These are phyloP conservation scores for Beauveria australis DNA, from an alignment of 2,329 filamentous ascomycete genomes.

Conservation along the genomic window DNA sequence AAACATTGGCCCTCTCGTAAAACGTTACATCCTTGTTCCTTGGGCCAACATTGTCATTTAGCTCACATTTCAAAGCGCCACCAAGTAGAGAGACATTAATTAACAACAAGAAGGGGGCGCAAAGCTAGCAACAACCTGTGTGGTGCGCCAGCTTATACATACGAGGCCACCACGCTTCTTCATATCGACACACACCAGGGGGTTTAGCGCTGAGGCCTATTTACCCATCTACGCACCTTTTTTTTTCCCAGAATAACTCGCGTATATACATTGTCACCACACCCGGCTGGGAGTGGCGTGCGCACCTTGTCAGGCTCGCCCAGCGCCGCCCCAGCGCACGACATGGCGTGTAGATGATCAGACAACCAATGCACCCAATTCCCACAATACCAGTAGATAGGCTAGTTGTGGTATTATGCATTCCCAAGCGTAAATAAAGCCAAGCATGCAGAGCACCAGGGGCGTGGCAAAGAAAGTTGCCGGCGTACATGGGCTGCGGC, in stretches of 20 bases:
- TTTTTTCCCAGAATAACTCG: too few relatives aligned
- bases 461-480: neutral
- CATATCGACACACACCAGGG: neutral
- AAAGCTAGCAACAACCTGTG: neutral
- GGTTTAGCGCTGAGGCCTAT: neutral
- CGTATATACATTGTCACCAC: neutral
- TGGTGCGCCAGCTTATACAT: neutral
- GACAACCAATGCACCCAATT: neutral
- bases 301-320: constrained; percentile 1
- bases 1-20: neutral
- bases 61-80: constrained; percentile 3
- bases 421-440: neutral
- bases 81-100: constrained; percentile 3
- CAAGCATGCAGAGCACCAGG: neutral
- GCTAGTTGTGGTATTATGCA: neutral
- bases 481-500: neutral
- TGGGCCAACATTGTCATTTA: neutral
- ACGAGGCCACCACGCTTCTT: neutral
- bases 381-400: neutral
- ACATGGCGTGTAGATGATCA: constrained; percentile 1
- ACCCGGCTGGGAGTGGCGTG: neutral
- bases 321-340: neutral
- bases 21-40: neutral
- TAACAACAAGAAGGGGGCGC: neutral
- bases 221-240: neutral